phyloP scores from a whole-genome alignment of 805 yeast species.

The Debaryomyces prosopidis region DNA sequence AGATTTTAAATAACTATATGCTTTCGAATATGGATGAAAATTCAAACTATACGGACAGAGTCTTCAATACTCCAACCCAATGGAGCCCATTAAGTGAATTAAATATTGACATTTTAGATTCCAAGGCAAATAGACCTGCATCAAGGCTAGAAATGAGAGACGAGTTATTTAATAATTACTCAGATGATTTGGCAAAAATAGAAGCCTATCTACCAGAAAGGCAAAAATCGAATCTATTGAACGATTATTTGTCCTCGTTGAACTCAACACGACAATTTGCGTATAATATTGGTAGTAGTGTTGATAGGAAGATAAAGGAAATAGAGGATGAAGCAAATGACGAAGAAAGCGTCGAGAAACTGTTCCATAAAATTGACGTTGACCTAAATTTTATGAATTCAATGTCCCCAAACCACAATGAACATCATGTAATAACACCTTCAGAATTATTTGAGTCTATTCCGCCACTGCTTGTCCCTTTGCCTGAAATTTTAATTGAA shows the following conservation, averaged over 20 bases:
- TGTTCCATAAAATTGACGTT: neutral
- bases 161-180: constrained; percentile 25
- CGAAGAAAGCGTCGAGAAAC: neutral
- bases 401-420: neutral
- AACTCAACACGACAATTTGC: constrained; percentile 13
- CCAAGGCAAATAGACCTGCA: neutral
- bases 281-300: constrained; percentile 7
- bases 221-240: constrained; percentile 10
- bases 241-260: constrained; percentile 8
- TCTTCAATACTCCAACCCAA: too few species aligned
- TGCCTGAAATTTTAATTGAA: constrained; percentile 60
- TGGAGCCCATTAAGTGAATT: neutral
- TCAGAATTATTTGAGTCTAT: constrained; percentile 17
- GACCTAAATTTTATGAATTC: neutral
- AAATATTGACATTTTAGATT: neutral
- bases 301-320: neutral
- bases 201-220: constrained; percentile 23
- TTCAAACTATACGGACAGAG: neutral
- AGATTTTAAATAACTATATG: constrained; percentile 25
- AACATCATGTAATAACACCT: constrained; percentile 5
- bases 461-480: constrained; percentile 41
- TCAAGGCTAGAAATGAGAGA: neutral
- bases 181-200: constrained; percentile 36
- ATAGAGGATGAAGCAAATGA: constrained; percentile 8
- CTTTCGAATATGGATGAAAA: constrained; percentile 7